Evolutionary conservation across 2,329 filamentous ascomycete genomes (phyloP).

Genomic region (Pyricularia grisea): DNA sequence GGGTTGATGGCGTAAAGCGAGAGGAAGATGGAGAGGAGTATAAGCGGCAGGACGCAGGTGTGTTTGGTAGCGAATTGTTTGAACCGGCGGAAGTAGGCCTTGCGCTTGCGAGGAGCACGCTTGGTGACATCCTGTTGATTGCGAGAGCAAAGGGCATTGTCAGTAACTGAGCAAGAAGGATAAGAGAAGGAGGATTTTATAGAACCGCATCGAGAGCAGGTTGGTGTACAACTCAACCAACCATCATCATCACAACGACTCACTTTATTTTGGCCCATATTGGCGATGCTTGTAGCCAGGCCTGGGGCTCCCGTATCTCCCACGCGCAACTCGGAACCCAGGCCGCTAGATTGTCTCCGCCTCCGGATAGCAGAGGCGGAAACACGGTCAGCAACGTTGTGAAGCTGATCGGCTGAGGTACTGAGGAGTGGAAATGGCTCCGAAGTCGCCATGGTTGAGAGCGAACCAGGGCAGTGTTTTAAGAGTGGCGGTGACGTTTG

Average conservation of each 20-base stretch:
- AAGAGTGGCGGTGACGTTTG: not conserved
- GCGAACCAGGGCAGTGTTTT: not conserved
- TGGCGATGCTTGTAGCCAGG: constrained; percentile 41
- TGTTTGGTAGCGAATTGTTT: constrained; percentile 44
- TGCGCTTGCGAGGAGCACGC: constrained; percentile 43
- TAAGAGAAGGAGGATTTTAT: not conserved
- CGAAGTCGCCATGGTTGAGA: constrained; percentile 29
- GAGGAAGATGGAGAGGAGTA: constrained; percentile 55
- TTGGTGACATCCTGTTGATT: constrained; percentile 18
- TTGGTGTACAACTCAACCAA: not conserved
- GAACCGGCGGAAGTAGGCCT: constrained; percentile 42
- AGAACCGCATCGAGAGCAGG: not conserved
- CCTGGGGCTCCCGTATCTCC: constrained; percentile 48
- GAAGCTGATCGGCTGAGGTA: constrained; percentile 38
- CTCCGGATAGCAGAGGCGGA: constrained; percentile 27
- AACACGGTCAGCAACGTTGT: constrained; percentile 23
- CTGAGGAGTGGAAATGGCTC: constrained; percentile 49
- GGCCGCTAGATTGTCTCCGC: constrained; percentile 45
- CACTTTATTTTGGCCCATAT: constrained; percentile 18
- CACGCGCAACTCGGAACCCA: constrained; percentile 41
- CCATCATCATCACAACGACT: not conserved
- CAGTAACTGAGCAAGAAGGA: not conserved
- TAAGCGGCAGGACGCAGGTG: constrained; percentile 57
- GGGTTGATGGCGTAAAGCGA: constrained; percentile 67
- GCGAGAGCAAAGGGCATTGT: not conserved